A percentile compares a stretch with the other conserved stretches of the same genome.
These are phyloP conservation scores for Lathyrus oleraceus DNA, from an alignment of 306 rosid genomes.

Conservation along the genomic window DNA sequence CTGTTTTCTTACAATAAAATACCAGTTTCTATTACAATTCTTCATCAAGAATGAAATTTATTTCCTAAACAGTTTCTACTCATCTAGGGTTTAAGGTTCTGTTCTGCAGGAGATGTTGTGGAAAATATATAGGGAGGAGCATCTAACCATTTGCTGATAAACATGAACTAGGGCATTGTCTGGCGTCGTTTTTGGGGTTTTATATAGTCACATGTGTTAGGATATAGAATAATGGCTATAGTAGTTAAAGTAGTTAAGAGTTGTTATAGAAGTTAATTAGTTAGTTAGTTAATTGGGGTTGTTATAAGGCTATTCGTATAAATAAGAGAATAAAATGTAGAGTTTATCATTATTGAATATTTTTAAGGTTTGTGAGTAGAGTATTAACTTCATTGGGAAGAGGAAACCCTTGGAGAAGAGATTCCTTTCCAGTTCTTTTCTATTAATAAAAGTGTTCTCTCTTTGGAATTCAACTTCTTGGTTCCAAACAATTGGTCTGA, in stretches of 20 bases:
- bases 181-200: slow-evolving; percentile 18
- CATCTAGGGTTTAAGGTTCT: background rate
- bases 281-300: too few relatives aligned
- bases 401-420: too few relatives aligned
- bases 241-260: too few relatives aligned
- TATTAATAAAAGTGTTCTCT: background rate
- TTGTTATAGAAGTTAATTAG: too few relatives aligned
- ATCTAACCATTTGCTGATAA: slow-evolving; percentile 23
- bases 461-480: background rate
- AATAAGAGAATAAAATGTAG: too few relatives aligned
- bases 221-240: too few relatives aligned
- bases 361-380: too few relatives aligned
- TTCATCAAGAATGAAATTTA: slow-evolving; percentile 24
- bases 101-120: slow-evolving; percentile 3
- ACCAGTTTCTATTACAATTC: slow-evolving; percentile 1
- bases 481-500: background rate
- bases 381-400: too few relatives aligned
- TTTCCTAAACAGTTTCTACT: background rate
- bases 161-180: background rate
- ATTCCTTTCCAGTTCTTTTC: background rate
- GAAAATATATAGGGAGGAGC: slow-evolving; percentile 1
- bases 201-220: background rate
- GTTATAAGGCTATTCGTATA: too few relatives aligned
- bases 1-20: background rate
- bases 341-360: too few relatives aligned